These are phyloP conservation scores for Naegleria gruberi DNA, from an alignment of 208 protist genomes.

Conservation along the genomic window DNA sequence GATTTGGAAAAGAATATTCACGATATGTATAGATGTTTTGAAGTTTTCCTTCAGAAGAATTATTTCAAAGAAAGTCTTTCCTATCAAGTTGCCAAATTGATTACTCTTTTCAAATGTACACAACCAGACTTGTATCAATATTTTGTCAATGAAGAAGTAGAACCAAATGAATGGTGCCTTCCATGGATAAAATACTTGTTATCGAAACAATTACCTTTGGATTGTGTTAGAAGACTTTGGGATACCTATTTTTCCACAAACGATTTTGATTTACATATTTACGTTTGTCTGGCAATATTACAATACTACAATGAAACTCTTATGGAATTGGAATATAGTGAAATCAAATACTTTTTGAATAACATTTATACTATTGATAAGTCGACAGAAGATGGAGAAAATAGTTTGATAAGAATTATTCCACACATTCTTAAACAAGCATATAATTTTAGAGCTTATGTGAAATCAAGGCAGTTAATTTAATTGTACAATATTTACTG, in stretches of 20 bases:
- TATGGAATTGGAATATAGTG: conserved; percentile 19
- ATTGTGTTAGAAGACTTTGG: neutral
- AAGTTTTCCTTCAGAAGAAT: neutral
- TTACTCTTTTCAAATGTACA: neutral
- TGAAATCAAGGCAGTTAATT: neutral
- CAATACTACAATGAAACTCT: neutral
- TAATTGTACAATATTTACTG: too few species aligned
- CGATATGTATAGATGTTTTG: neutral
- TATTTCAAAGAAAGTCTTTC: neutral
- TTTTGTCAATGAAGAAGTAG: conserved; percentile 12
- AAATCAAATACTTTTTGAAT: neutral
- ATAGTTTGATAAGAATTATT: neutral
- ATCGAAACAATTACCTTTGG: neutral
- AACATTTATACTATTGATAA: neutral
- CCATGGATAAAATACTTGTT: conserved; percentile 7
- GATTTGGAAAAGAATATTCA: neutral
- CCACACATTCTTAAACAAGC: conserved; percentile 9
- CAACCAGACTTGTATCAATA: conserved; percentile 14
- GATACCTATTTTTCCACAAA: conserved; percentile 3
- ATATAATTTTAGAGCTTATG: conserved; percentile 16
- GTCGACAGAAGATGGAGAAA: neutral
- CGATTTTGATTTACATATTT: conserved; percentile 18
- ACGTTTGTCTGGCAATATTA: conserved; percentile 1
- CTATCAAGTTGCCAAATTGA: neutral
- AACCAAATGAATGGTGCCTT: conserved; percentile 10